Evolutionary conservation across 176 grass and related monocot genomes (phyloP).

Genomic region (Bromus sterilis): DNA sequence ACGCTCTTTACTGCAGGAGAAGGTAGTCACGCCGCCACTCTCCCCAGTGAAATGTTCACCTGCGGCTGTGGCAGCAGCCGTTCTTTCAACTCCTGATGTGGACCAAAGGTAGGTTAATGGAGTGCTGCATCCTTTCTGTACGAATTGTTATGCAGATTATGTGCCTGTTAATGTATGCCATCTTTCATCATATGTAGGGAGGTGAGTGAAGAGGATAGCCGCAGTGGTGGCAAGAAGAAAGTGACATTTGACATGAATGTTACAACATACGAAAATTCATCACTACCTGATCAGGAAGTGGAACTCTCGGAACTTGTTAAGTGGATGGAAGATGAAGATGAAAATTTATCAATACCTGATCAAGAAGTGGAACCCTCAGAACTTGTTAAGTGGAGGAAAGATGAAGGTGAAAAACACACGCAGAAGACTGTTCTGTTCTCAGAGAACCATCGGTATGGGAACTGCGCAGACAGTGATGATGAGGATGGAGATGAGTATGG

Average conservation of each 20-base stretch:
- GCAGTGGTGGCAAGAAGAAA: slow-evolving; percentile 59
- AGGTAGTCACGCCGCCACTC: slow-evolving; percentile 1
- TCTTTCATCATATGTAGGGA: slow-evolving; percentile 42
- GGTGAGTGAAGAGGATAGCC: slow-evolving; percentile 35
- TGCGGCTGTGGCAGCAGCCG: neutral
- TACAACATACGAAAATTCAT: slow-evolving; percentile 42
- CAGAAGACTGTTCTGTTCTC: slow-evolving; percentile 27
- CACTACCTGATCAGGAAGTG: slow-evolving; percentile 28
- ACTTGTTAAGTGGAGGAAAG: neutral
- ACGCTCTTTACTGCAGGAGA: neutral
- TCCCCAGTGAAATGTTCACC: slow-evolving; percentile 11
- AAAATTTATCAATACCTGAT: neutral
- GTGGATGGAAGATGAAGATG: neutral
- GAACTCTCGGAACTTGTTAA: slow-evolving; percentile 1
- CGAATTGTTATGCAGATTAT: neutral
- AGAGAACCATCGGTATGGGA: slow-evolving; percentile 67
- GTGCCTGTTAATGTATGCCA: slow-evolving; percentile 10
- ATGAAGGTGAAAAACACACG: slow-evolving; percentile 4
- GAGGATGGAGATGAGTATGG: slow-evolving; percentile 40
- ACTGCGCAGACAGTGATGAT: slow-evolving; percentile 52
- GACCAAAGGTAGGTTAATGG: slow-evolving; percentile 26
- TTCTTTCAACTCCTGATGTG: neutral
- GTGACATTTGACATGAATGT: slow-evolving; percentile 83
- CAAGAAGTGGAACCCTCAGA: slow-evolving; percentile 37
- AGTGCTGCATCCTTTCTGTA: neutral